Base-by-base conservation (phyloP, 345 rosid genomes). In the Psidium guajava region DNA sequence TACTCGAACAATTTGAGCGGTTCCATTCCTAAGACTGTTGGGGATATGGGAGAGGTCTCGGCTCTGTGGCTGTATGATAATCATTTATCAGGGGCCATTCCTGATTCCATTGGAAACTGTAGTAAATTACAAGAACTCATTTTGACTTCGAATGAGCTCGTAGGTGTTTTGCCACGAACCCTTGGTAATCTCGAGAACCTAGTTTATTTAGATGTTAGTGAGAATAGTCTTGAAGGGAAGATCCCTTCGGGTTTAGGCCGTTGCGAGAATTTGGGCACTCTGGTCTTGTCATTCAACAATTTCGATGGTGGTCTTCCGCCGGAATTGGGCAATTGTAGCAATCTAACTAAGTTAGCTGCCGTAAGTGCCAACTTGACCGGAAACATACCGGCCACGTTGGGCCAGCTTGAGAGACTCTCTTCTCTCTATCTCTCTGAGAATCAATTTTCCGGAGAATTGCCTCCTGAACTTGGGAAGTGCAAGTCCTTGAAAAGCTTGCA, bases 381-480 rank as follows among this genome's bases (percentile, higher is more conserved):
- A 61, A 53, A 82, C 11, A 93, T 96, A 47, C 99, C 98, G 15
- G 84, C 98, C 73, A 92, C 98, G 4, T 40, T 95, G n/a, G 98
- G 96, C 82, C 85, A 83, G 54, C 86, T 96, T 6, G 84, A 86
- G 83, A 89, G 56, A 69, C 93, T 96, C 81, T 54, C 82, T 3
- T 1, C 1, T 6, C 92, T 96, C 53, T 94, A 93, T 82, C 94
- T 96, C 24, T 92, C 92, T 25, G 93, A 93, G 87, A 96, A 96
- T 90, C 86, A 49, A 28, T 89, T 95, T 86, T 95, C 92, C 12
- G 98, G 98, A 25, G 85, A 86, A 82, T 93, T 96, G 75, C 99
- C 99, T 10, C 55, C 88, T 2, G 93, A 94, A 89, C 87, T 96
- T 1, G 98, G 96, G 28, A 90, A 91, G 42, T 95, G 99, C 86